Percentiles rank a stretch among this genome's conserved stretches.
Conservation (phyloP, 2,329 filamentous ascomycete genomes). For the Chrysosporium keratinophilum region DNA sequence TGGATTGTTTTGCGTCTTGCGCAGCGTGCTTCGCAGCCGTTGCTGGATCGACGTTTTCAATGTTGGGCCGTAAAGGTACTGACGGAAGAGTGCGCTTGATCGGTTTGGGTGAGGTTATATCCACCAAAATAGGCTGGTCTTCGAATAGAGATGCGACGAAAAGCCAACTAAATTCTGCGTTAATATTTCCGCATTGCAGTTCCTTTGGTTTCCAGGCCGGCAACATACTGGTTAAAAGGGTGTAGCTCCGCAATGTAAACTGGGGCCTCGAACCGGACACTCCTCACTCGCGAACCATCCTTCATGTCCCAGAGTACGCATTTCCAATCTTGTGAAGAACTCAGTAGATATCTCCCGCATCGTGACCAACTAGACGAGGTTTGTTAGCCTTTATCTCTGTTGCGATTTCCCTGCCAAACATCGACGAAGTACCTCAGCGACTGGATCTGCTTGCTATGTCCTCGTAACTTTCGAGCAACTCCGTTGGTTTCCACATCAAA, state of each 20-base stretch:
- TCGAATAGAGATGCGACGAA: constrained; percentile 92
- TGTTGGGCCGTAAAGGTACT: constrained; percentile 64
- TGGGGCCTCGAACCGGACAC: constrained; percentile 81
- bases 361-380: constrained; percentile 67
- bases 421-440: constrained; percentile 53
- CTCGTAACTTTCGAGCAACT: constrained; percentile 83
- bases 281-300: constrained; percentile 60
- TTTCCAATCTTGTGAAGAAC: constrained; percentile 92
- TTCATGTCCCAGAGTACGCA: constrained; percentile 90
- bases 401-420: not conserved
- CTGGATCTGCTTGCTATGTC: constrained; percentile 87
- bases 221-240: constrained; percentile 66
- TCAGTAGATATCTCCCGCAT: constrained; percentile 81
- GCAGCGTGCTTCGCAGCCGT: constrained; percentile 73
- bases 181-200: not conserved
- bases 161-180: constrained; percentile 48
- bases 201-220: constrained; percentile 24
- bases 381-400: not conserved
- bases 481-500: constrained; percentile 98
- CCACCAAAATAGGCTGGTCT: constrained; percentile 80
- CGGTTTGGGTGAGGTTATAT: constrained; percentile 59
- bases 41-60: constrained; percentile 49
- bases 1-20: constrained; percentile 89
- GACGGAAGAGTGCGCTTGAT: constrained; percentile 71
- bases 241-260: constrained; percentile 95